phyloP scores from a whole-genome alignment of 1,139 yeast species.

The Yamadazyma aaseri region DNA sequence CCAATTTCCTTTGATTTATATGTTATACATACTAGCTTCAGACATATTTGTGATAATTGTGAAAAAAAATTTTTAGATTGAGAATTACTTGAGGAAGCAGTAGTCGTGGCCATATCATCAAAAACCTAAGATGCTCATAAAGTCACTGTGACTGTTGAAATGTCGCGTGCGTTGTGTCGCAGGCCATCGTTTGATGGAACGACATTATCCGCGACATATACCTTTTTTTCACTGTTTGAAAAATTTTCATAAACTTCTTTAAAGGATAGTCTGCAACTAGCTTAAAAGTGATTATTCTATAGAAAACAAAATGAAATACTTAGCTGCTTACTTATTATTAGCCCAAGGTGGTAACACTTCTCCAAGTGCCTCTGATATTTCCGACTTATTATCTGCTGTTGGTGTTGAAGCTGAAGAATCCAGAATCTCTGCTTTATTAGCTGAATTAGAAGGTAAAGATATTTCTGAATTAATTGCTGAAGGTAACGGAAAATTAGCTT shows the following conservation, averaged over 20 bases:
- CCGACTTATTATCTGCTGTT: slow-evolving; percentile 70
- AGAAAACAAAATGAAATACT: slow-evolving; percentile 60
- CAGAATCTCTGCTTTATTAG: slow-evolving; percentile 63
- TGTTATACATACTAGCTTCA: slow-evolving; percentile 47
- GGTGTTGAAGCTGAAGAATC: slow-evolving; percentile 79
- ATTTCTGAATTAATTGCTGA: slow-evolving; percentile 73
- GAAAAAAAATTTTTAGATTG: slow-evolving; percentile 1
- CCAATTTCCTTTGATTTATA: too few species aligned
- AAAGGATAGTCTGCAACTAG: slow-evolving; percentile 62
- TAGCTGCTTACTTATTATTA: slow-evolving; percentile 87
- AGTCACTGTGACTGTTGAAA: slow-evolving; percentile 4
- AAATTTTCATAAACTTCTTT: slow-evolving; percentile 18
- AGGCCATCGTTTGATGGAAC: too few species aligned
- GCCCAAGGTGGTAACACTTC: slow-evolving; percentile 82
- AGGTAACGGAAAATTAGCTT: slow-evolving; percentile 80
- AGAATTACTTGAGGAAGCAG: too few species aligned
- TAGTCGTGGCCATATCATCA: too few species aligned
- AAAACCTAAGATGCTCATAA: too few species aligned
- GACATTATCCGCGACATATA: too few species aligned
- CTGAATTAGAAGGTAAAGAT: slow-evolving; percentile 76
- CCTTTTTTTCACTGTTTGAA: too few species aligned
- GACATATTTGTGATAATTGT: slow-evolving; percentile 31
- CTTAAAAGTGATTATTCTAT: slow-evolving; percentile 61
- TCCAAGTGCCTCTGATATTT: slow-evolving; percentile 73
- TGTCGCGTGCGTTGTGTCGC: too few species aligned